Base-by-base conservation (phyloP, 2,329 filamentous ascomycete species). In the Byssothecium circinans region DNA sequence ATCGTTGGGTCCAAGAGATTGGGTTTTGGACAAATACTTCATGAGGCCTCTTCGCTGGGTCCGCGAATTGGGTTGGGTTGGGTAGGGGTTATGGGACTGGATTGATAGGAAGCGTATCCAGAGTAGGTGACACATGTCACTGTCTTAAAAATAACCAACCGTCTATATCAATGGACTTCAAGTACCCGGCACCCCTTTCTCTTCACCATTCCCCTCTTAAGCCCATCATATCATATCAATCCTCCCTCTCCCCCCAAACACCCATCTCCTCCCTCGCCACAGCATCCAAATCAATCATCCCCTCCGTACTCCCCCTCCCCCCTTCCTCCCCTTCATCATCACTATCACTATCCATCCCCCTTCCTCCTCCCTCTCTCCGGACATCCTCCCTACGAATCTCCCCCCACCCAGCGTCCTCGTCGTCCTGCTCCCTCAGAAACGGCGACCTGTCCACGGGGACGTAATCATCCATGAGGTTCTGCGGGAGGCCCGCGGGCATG, bases 221-320 rank as follows among this genome's bases (percentile, higher is more conserved):
- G 6, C 10, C 23, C 23, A 25, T 10, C 23, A 10, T 25, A 6
- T 25, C 23, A n/a, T n/a, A n/a, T 25, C 23, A 25, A 25, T 25
- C 23, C 10, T 33, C 17, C 29, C 29, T 20, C 17, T 42, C 40
- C 2, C 65, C 65, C 67, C 67, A 70, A 44, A 69, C 67, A 22
- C 65, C 66, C 45, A 61, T 64, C 57, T 69, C 67, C 47, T 69
- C 65, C 40, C 60, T 60, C 20, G 65, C 65, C 15, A 69, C 67
- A 29, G 53, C 65, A 54, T 70, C 67, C 14, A 69, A 37, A 60
- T 69, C 67, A 29, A 68, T 50, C 46, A 69, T 43, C 1, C 52
- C 25, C 11, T 15, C 18, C 6, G n/a, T 32, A 27, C 22, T 18
- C n/a, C 17, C 3, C 23, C 25, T 14, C 6, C 40, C 54, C 33